Conservation (phyloP, 2,329 filamentous ascomycete genomes). For the Colletotrichum lindemuthianum region DNA sequence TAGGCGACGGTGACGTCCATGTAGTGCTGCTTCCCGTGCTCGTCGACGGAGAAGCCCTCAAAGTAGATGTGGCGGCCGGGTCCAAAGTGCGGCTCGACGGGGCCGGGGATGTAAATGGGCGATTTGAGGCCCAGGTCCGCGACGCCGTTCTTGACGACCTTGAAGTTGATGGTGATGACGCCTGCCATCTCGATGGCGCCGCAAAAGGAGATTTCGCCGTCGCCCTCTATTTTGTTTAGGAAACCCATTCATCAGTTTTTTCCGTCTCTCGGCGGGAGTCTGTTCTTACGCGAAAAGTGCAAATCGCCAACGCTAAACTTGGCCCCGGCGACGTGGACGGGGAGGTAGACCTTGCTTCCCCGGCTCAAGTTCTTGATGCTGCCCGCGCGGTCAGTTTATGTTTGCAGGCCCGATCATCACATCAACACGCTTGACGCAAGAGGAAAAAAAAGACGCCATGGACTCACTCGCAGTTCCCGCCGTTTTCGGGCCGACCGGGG, state of each 20-base stretch:
- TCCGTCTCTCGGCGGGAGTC: neutral
- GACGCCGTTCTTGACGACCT: slow-evolving; percentile 84
- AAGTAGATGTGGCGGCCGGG: slow-evolving; percentile 86
- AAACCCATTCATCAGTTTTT: neutral
- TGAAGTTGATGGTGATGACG: slow-evolving; percentile 89
- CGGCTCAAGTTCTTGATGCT: slow-evolving; percentile 83
- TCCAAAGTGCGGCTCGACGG: slow-evolving; percentile 88
- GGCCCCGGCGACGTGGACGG: slow-evolving; percentile 85
- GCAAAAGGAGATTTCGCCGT: slow-evolving; percentile 90
- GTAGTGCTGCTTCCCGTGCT: slow-evolving; percentile 89
- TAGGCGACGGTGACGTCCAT: slow-evolving; percentile 89
- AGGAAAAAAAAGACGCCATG: neutral
- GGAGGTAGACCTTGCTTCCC: slow-evolving; percentile 85
- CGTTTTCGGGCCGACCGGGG: slow-evolving; percentile 85
- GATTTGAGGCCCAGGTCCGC: slow-evolving; percentile 79
- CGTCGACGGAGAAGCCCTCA: slow-evolving; percentile 90
- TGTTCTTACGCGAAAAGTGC: slow-evolving; percentile 74
- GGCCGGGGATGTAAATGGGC: slow-evolving; percentile 86
- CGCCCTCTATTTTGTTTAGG: slow-evolving; percentile 66
- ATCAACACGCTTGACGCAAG: neutral
- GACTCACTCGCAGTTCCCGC: slow-evolving; percentile 80
- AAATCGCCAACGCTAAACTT: slow-evolving; percentile 92
- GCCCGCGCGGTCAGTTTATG: slow-evolving; percentile 23
- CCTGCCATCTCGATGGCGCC: slow-evolving; percentile 96
- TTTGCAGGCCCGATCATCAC: neutral